Evolutionary conservation across 345 rosid species (phyloP).

Genomic region (Lumnitzera littorea): DNA sequence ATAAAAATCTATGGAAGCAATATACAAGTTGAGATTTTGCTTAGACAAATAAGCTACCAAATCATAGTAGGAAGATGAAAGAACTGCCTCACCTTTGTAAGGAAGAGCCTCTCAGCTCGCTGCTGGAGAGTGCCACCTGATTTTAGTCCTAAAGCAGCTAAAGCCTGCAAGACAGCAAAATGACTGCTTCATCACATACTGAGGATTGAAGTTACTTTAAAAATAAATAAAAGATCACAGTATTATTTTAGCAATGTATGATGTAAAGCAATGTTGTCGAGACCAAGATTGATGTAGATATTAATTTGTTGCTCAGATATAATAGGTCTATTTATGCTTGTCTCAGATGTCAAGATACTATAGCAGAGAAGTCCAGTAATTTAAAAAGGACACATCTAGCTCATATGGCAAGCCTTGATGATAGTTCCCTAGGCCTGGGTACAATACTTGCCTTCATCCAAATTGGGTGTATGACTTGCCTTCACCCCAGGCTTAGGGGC

Average conservation of each 20-base stretch:
- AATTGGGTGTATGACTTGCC: constrained; percentile 14
- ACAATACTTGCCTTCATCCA: constrained; percentile 18
- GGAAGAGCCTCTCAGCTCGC: constrained; percentile 94
- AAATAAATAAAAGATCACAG: background rate
- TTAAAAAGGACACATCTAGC: constrained; percentile 3
- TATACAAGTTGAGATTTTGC: no score
- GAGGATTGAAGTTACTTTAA: background rate
- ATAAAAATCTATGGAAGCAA: no score
- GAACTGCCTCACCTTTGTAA: constrained; percentile 53
- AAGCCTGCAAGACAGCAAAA: constrained; percentile 42
- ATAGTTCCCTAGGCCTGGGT: constrained; percentile 18
- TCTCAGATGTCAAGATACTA: background rate
- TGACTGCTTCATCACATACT: constrained; percentile 5
- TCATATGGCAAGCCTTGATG: constrained; percentile 2
- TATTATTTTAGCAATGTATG: no score
- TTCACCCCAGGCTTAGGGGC: constrained; percentile 23
- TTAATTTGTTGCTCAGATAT: background rate
- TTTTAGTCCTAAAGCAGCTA: constrained; percentile 84
- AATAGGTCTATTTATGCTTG: background rate
- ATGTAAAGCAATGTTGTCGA: no score
- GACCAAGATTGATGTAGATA: no score
- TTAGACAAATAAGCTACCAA: background rate
- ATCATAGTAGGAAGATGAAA: background rate
- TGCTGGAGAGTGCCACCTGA: constrained; percentile 86
- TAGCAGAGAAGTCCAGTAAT: background rate